A percentile compares a stretch with the other conserved stretches of the same genome.
These are phyloP conservation scores for Calocybe indica DNA, from an alignment of 768 basidiomycete genomes.

Conservation along the genomic window DNA sequence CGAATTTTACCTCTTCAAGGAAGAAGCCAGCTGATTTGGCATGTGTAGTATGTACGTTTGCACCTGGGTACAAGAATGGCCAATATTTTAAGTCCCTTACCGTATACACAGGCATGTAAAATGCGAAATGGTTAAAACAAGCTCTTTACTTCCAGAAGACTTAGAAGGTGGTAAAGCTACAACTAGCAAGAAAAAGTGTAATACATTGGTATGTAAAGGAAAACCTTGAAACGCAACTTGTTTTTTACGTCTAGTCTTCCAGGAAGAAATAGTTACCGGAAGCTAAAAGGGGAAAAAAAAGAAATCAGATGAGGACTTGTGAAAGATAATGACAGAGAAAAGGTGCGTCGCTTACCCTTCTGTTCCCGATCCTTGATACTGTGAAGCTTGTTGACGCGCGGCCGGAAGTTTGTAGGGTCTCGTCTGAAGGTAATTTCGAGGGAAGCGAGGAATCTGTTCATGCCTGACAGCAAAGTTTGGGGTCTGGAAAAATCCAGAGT, in stretches of 20 bases:
- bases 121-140: no score
- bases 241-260: conserved; percentile 48
- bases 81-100: no score
- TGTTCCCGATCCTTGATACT: conserved; percentile 88
- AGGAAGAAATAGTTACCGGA: conserved; percentile 92
- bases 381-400: conserved; percentile 80
- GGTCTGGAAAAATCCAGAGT: conserved; percentile 45
- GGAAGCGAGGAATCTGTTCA: conserved; percentile 96
- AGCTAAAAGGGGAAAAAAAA: conserved; percentile 30
- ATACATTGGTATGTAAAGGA: no score
- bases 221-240: no score
- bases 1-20: neutral
- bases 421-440: conserved; percentile 98
- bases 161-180: no score
- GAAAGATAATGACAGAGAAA: neutral
- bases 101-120: no score
- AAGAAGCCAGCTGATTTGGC: neutral
- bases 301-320: neutral
- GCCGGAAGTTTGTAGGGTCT: conserved; percentile 92
- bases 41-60: neutral
- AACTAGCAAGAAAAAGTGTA: no score
- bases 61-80: no score
- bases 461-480: conserved; percentile 89
- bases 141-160: no score
- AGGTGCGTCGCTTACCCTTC: conserved; percentile 46